Evolutionary conservation across 2,329 filamentous ascomycete genomes (phyloP), one percentile per base, ranked within the genome.

Genomic region (Diaporthe humulicola): DNA sequence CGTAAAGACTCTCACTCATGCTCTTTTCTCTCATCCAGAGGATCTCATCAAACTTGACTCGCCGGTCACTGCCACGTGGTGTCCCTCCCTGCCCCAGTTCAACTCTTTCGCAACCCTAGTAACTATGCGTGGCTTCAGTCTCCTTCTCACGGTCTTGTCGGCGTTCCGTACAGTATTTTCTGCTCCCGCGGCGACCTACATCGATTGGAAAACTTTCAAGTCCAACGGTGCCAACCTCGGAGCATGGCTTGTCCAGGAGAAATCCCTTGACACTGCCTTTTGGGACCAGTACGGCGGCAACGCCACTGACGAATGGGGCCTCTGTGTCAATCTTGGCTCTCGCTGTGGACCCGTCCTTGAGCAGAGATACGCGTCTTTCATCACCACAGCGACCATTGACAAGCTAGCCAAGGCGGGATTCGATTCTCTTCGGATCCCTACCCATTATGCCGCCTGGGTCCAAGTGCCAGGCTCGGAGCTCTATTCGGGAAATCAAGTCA

Each of bases 401-500:
- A 58, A 58, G 56, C 33, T 58, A n/a, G 56, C 56, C 19, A 30
- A 30, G 30, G 56, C 56, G n/a, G 33, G 33, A n/a, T n/a, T 58
- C 25, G n/a, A 7, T 10, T 58, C 56, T 5, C 19, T 58, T 36
- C 56, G 56, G 22, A 58, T 58, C 19, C 56, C 56, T 10, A 58
- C 56, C 33, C 56, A 58, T 22, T 58, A 58, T n/a, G 56, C 56
- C 6, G 56, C 56, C 56, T 58, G 56, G 56, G 38, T 58, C 22
- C 36, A 36, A n/a, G 56, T 58, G 19, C 56, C 56, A 14, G 56
- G 56, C 22, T 58, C 56, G n/a, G 19, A 38, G 12, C 56, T 58
- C 30, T 58, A 58, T 19, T 58, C 56, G 30, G 56, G 56, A 38
- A 58, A 58, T 19, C 56, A 58, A n/a, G 56, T 58, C 33, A 58